phyloP scores from a whole-genome alignment of 495 filamentous ascomycete genomes.

The Hypomontagnella monticulosa region DNA sequence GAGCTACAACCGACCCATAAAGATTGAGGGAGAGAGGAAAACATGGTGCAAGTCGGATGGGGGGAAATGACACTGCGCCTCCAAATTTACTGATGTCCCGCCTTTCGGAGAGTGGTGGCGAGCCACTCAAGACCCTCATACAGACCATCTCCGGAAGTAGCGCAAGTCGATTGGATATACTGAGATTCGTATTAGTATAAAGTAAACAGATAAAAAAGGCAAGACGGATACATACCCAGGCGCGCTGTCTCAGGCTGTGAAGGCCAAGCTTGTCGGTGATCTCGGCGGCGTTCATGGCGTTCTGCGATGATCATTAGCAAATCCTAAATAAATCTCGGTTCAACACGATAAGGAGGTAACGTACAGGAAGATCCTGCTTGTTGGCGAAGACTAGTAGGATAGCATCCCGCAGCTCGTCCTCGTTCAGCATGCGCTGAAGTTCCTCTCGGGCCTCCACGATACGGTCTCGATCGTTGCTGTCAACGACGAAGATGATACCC shows the following conservation, averaged over 20 bases:
- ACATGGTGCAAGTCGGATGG: conserved; percentile 38
- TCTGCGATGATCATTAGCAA: conserved; percentile 61
- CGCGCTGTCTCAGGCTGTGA: conserved; percentile 95
- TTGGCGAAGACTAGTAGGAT: conserved; percentile 99
- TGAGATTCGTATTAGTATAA: conserved; percentile 52
- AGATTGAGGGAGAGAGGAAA: conserved; percentile 44
- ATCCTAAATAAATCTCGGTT: not conserved
- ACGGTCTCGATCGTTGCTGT: conserved; percentile 99
- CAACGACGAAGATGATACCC: conserved; percentile 99
- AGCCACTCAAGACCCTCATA: conserved; percentile 99
- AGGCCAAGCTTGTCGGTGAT: conserved; percentile 99
- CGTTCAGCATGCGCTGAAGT: conserved; percentile 99
- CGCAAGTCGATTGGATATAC: conserved; percentile 99
- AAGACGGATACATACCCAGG: conserved; percentile 80
- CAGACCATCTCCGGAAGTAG: conserved; percentile 98
- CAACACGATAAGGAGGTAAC: conserved; percentile 43
- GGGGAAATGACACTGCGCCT: conserved; percentile 33
- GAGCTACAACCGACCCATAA: conserved; percentile 61
- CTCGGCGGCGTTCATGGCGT: conserved; percentile 99
- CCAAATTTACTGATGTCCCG: conserved; percentile 76
- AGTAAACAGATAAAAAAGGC: conserved; percentile 4
- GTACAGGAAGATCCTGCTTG: conserved; percentile 99
- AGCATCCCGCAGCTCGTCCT: conserved; percentile 98
- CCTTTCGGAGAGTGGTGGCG: conserved; percentile 92
- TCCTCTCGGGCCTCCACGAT: conserved; percentile 98